A percentile compares a stretch with the other conserved stretches of the same genome.
These are phyloP conservation scores for Yamadazyma diospyri DNA, from an alignment of 1,139 yeast species.

Conservation along the genomic window DNA sequence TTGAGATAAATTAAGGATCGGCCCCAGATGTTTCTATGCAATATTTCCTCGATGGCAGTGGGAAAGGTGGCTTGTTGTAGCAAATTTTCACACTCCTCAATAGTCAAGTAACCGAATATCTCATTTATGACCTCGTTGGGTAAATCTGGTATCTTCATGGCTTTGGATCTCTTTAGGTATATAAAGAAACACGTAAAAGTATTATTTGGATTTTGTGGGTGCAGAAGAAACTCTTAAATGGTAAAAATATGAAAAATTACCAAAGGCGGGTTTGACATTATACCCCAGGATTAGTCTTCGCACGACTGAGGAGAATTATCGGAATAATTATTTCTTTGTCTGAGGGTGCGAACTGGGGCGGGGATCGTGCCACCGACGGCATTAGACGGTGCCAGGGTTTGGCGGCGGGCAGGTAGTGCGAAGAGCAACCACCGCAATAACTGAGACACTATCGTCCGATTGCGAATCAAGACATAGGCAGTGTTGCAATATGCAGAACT, in stretches of 20 bases:
- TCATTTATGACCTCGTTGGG: slow-evolving; percentile 15
- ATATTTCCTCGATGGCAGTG: not conserved
- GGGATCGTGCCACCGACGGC: too few species aligned
- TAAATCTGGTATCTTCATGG: slow-evolving; percentile 16
- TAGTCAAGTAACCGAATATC: slow-evolving; percentile 14
- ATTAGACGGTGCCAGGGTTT: too few species aligned
- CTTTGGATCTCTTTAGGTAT: too few species aligned
- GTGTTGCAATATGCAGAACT: too few species aligned
- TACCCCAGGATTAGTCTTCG: slow-evolving; percentile 5
- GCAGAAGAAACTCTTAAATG: not conserved
- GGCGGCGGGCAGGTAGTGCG: too few species aligned
- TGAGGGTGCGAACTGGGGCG: too few species aligned
- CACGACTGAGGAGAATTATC: too few species aligned
- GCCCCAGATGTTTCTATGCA: slow-evolving; percentile 13
- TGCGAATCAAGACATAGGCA: too few species aligned
- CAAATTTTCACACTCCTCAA: slow-evolving; percentile 14
- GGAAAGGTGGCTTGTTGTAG: not conserved
- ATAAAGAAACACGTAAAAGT: too few species aligned
- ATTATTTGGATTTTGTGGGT: not conserved
- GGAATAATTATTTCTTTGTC: too few species aligned
- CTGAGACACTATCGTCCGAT: too few species aligned
- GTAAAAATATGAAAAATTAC: slow-evolving; percentile 1
- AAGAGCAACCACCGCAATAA: too few species aligned
- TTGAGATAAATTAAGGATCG: slow-evolving; percentile 12
- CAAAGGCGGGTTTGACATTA: slow-evolving; percentile 3